phyloP scores from a whole-genome alignment of 129 eudicot species.

The Chrysanthemum lavandulifolium region DNA sequence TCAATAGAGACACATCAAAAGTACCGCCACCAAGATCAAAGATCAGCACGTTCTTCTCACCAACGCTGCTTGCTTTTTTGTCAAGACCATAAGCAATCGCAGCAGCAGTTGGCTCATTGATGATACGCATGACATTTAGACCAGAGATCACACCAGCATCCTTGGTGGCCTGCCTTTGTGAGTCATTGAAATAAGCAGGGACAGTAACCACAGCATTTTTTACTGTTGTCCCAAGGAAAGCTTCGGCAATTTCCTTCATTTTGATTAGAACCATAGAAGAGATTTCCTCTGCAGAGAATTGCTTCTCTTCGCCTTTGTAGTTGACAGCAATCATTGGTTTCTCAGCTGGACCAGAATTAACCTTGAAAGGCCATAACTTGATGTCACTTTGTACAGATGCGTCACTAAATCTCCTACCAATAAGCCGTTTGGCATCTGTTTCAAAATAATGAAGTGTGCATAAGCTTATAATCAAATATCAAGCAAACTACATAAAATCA shows the following conservation, averaged over 20 bases:
- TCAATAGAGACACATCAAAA: slow-evolving; percentile 54
- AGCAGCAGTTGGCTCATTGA: slow-evolving; percentile 62
- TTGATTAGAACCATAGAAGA: slow-evolving; percentile 56
- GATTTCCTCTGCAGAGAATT: slow-evolving; percentile 53
- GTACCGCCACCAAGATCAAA: slow-evolving; percentile 65
- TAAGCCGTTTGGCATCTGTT: slow-evolving; percentile 59
- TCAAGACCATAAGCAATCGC: slow-evolving; percentile 64
- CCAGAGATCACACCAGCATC: slow-evolving; percentile 61
- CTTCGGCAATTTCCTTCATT: slow-evolving; percentile 56
- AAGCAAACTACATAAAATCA: no score
- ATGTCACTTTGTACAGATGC: slow-evolving; percentile 50
- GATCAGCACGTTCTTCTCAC: slow-evolving; percentile 58
- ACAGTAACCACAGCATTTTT: slow-evolving; percentile 59
- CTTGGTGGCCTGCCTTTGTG: slow-evolving; percentile 57
- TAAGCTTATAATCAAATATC: no score
- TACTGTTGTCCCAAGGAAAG: slow-evolving; percentile 44
- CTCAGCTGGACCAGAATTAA: slow-evolving; percentile 41
- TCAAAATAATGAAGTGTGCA: not conserved
- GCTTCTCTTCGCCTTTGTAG: slow-evolving; percentile 52
- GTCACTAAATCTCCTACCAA: slow-evolving; percentile 52
- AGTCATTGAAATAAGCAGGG: slow-evolving; percentile 59
- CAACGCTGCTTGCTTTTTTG: slow-evolving; percentile 52
- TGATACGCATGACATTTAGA: slow-evolving; percentile 58
- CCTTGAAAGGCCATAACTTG: slow-evolving; percentile 59
- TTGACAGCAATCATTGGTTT: slow-evolving; percentile 56